Conservation (phyloP, 306 rosid species). For the Carpinus fangiana region DNA sequence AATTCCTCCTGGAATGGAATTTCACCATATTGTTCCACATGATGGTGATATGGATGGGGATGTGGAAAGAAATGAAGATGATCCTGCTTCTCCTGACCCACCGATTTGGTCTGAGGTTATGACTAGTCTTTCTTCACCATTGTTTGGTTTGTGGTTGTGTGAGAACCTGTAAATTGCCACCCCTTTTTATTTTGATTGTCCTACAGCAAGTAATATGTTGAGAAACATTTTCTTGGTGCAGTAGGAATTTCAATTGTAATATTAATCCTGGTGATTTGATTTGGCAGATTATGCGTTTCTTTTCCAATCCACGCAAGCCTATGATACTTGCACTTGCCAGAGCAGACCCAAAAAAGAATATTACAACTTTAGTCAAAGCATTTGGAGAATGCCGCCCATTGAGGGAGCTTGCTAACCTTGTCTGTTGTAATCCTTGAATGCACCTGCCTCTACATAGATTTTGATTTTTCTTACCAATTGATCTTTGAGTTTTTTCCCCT, state of each 20-base stretch:
- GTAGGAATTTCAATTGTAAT: neutral
- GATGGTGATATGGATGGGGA: conserved; percentile 51
- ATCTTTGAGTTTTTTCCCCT: neutral
- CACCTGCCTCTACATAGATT: neutral
- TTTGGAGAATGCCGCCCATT: conserved; percentile 69
- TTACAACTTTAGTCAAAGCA: conserved; percentile 61
- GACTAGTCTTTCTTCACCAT: conserved; percentile 8
- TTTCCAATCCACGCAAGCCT: conserved; percentile 67
- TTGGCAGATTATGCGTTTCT: conserved; percentile 61
- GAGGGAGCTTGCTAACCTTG: conserved; percentile 64
- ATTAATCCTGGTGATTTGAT: conserved; percentile 14
- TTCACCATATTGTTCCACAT: conserved; percentile 57
- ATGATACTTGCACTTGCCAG: conserved; percentile 78
- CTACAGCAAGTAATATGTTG: neutral
- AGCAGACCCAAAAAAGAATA: conserved; percentile 67
- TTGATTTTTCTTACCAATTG: neutral
- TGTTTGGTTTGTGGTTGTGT: conserved; percentile 4
- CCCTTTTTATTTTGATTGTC: neutral
- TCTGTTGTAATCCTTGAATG: conserved; percentile 29
- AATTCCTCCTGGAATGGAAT: conserved; percentile 73
- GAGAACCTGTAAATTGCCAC: neutral
- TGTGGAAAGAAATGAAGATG: conserved; percentile 43
- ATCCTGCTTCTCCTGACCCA: conserved; percentile 44
- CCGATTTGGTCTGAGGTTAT: conserved; percentile 63
- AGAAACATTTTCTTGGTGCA: neutral